A percentile compares a stretch with the other conserved stretches of the same genome.
phyloP scores from a whole-genome alignment of 768 basidiomycete species.

The Lenzites betulinus region DNA sequence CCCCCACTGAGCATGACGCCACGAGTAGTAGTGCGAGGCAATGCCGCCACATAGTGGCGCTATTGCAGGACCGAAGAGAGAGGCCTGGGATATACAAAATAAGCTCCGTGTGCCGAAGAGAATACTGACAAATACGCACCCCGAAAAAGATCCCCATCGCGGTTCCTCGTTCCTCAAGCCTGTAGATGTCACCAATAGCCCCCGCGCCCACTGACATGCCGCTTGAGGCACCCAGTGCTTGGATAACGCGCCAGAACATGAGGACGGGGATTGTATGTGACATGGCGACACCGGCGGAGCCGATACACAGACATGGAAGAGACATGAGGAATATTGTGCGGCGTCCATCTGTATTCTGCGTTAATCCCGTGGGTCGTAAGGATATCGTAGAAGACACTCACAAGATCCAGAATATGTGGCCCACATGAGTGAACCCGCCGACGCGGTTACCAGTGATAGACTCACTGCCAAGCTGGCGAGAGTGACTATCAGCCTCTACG shows the following conservation, averaged over 20 bases:
- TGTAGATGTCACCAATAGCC: conserved; percentile 68
- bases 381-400: conserved; percentile 21
- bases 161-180: conserved; percentile 58
- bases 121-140: conserved; percentile 31
- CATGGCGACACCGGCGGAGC: conserved; percentile 59
- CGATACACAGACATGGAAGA: conserved; percentile 59
- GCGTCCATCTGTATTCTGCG: conserved; percentile 57
- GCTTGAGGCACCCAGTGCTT: conserved; percentile 64
- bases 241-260: conserved; percentile 63
- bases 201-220: conserved; percentile 58
- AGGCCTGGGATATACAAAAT: conserved; percentile 38
- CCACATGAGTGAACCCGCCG: conserved; percentile 52
- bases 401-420: conserved; percentile 55
- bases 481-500: neutral
- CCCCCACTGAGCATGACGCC: conserved; percentile 58
- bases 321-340: conserved; percentile 58
- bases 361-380: neutral
- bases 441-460: conserved; percentile 47
- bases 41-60: conserved; percentile 62
- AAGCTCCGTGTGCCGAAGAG: neutral
- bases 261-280: conserved; percentile 47
- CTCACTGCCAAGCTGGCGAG: conserved; percentile 50
- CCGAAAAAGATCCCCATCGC: conserved; percentile 63
- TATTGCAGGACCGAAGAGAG: conserved; percentile 59
- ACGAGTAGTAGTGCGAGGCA: conserved; percentile 61